Percentiles rank a stretch among this genome's conserved stretches.
Conservation (phyloP, 345 rosid species). For the Garcia nutans region DNA sequence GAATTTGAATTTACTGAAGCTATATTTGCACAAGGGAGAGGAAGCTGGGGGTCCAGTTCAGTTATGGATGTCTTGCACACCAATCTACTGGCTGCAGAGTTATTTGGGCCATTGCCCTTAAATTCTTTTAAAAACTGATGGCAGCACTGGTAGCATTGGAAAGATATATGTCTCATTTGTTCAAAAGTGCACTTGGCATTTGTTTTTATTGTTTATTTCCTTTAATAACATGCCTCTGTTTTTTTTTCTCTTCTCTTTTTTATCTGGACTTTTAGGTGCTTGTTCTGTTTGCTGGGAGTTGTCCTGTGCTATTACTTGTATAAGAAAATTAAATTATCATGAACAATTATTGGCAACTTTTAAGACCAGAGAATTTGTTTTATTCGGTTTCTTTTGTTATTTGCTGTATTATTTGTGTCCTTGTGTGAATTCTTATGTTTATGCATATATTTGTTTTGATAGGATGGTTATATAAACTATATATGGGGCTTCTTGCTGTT, state of each 20-base stretch:
- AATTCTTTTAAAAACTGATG: neutral
- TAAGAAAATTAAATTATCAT: neutral
- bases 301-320: neutral
- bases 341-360: neutral
- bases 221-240: too few species aligned
- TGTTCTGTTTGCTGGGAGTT: neutral
- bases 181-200: too few species aligned
- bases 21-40: too few species aligned
- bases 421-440: neutral
- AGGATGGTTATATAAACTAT: conserved; percentile 92
- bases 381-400: neutral
- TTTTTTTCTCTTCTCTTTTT: neutral
- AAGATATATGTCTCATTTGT: too few species aligned
- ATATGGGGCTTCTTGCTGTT: conserved; percentile 88
- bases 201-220: too few species aligned
- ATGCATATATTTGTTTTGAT: conserved; percentile 21
- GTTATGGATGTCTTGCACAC: neutral
- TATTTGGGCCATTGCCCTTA: neutral
- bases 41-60: too few species aligned
- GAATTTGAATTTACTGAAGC: too few species aligned
- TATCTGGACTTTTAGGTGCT: neutral
- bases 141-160: too few species aligned
- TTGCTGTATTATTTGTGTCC: neutral
- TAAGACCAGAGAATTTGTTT: neutral
- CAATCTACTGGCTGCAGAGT: neutral